Base-by-base conservation (phyloP, 2,329 filamentous ascomycete species). In the Colletotrichum endophyticum region DNA sequence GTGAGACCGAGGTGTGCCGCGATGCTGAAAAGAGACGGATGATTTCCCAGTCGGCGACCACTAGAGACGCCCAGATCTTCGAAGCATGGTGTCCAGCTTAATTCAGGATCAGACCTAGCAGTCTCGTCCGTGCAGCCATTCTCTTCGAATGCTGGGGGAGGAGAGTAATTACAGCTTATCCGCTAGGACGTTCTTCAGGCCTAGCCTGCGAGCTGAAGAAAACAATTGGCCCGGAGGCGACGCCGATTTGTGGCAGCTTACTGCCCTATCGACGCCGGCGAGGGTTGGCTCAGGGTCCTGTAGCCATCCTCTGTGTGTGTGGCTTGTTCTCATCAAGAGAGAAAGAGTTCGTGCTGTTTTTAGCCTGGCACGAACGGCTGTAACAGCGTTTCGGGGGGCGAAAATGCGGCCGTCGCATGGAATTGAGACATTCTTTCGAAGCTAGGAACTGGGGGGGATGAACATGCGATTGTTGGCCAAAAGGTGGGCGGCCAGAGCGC, bases 341-440 rank as follows among this genome's bases (percentile, higher is more conserved):
- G 66, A 39, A 32, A 59, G 62, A 53, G 61, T 57, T 70, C n/a
- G 22, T 53, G 25, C 69, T 63, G 28, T 57, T 53, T 57, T 34
- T 32, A 56, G 62, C 39, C 9, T 63, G 66, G 61, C n/a, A 36
- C 32, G 36, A 61, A 39, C 22, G 25, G 30, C 25, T 73, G 74
- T 66, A 44, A 44, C 70, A 68, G 63, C 28, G 57, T 64, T 59
- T 28, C 16, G 27, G 62, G 49, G 36, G 25, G 34, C n/a, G 13
- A 61, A 34, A 28, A 34, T 70, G 70, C 64, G 70, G 70, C 64
- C 70, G 64, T 61, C 70, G 73, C 70, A 64, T 73, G 69, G 69
- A 27, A 68, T 36, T 73, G 69, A 68, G 69, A 75, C 73, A 64
- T 28, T 11, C 32, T 15, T 11, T 28, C 39, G 8, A 57, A 32